These are phyloP conservation scores for Aphanoascus verrucosus DNA, from an alignment of 2,329 filamentous ascomycete genomes.

Conservation along the genomic window DNA sequence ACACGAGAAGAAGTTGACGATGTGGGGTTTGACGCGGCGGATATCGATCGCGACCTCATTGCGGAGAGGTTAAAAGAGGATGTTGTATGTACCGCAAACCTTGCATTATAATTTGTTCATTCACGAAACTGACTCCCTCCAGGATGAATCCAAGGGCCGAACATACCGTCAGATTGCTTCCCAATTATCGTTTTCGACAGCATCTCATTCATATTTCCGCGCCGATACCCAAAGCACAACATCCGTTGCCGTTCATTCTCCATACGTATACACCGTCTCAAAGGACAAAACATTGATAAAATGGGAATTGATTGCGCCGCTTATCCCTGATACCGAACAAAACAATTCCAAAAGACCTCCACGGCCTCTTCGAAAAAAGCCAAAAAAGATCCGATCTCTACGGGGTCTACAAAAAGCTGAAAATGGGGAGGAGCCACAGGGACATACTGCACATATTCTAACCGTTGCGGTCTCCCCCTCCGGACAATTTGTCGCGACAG, in stretches of 20 bases:
- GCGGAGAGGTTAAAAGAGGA: slow-evolving; percentile 85
- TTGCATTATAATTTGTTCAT: neutral
- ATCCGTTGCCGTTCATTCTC: slow-evolving; percentile 64
- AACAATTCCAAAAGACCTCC: slow-evolving; percentile 54
- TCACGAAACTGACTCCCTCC: slow-evolving; percentile 9
- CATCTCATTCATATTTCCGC: slow-evolving; percentile 61
- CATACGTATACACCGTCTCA: slow-evolving; percentile 76
- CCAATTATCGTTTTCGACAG: slow-evolving; percentile 58
- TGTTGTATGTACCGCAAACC: slow-evolving; percentile 43
- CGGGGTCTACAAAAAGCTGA: slow-evolving; percentile 34
- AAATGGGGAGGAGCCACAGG: slow-evolving; percentile 43
- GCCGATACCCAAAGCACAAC: slow-evolving; percentile 70
- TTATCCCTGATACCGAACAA: slow-evolving; percentile 25
- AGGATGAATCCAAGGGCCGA: slow-evolving; percentile 76
- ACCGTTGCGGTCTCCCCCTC: slow-evolving; percentile 78
- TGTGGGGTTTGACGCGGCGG: slow-evolving; percentile 81
- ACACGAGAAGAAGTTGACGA: slow-evolving; percentile 74
- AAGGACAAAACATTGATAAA: slow-evolving; percentile 80
- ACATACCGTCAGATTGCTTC: slow-evolving; percentile 71
- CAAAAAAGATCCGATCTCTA: slow-evolving; percentile 41
- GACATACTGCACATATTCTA: slow-evolving; percentile 71
- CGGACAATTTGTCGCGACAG: slow-evolving; percentile 82
- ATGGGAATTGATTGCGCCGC: slow-evolving; percentile 62
- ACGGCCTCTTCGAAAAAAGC: slow-evolving; percentile 34
- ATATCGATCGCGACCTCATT: slow-evolving; percentile 86